phyloP scores from a whole-genome alignment of 495 filamentous ascomycete species.

The Xylaria castorea region DNA sequence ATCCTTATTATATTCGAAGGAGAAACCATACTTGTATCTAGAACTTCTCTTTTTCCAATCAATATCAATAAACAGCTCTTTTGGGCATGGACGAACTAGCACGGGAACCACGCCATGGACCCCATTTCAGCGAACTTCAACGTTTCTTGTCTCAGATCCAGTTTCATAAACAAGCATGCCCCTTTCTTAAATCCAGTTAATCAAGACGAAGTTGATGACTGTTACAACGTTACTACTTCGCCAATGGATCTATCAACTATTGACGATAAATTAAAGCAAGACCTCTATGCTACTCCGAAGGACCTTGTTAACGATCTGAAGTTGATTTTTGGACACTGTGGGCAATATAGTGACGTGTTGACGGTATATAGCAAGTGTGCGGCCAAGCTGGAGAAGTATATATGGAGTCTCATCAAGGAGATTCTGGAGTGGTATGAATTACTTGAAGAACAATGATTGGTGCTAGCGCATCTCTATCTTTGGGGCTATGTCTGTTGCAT shows the following conservation, averaged over 20 bases:
- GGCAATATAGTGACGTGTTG: constrained; percentile 76
- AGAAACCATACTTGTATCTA: no score
- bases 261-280: constrained; percentile 78
- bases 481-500: no score
- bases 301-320: constrained; percentile 78
- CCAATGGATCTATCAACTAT: constrained; percentile 75
- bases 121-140: constrained; percentile 76
- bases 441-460: constrained; percentile 31
- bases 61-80: no score
- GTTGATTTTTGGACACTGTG: constrained; percentile 77
- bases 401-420: constrained; percentile 48
- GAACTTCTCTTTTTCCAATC: no score
- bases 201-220: constrained; percentile 77
- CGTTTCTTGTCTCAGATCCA: constrained; percentile 80
- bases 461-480: background rate
- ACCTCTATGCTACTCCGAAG: constrained; percentile 73
- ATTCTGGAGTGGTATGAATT: constrained; percentile 33
- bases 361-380: constrained; percentile 81
- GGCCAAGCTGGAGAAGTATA: constrained; percentile 78
- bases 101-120: constrained; percentile 78
- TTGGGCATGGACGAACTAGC: constrained; percentile 77
- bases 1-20: no score
- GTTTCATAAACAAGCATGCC: constrained; percentile 77
- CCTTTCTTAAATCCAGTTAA: constrained; percentile 81
- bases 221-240: constrained; percentile 80